A percentile compares a stretch with the other conserved stretches of the same genome.
Conservation (phyloP, 306 rosid species). For the Cajanus cajan region DNA sequence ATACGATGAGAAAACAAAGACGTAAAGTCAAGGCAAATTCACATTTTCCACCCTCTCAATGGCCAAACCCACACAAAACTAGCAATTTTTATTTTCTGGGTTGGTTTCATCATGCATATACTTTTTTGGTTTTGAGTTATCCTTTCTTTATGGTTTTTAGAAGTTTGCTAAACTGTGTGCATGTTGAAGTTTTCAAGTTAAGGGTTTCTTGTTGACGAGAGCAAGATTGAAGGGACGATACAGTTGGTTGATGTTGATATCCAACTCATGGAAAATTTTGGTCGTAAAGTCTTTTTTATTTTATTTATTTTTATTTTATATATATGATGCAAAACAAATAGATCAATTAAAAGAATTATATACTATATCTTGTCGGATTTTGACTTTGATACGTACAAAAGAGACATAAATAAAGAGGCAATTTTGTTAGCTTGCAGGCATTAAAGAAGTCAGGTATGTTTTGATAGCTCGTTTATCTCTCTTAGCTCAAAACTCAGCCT, state of each 20-base stretch:
- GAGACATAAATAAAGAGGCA: conserved; percentile 9
- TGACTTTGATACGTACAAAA: conserved; percentile 3
- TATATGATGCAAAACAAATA: neutral
- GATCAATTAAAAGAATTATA: neutral
- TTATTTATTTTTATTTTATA: neutral
- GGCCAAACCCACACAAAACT: too few relatives aligned
- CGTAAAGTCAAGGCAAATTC: too few relatives aligned
- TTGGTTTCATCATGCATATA: too few relatives aligned
- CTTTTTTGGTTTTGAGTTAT: too few relatives aligned
- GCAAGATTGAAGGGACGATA: neutral
- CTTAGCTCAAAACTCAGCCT: neutral
- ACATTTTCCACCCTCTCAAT: too few relatives aligned
- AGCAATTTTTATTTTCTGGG: too few relatives aligned
- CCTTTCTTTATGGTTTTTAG: too few relatives aligned
- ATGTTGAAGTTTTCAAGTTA: conserved; percentile 9
- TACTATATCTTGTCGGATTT: neutral
- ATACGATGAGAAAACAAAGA: too few relatives aligned
- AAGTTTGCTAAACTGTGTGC: neutral
- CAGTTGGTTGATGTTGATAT: conserved; percentile 40
- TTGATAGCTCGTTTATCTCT: neutral
- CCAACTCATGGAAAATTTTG: conserved; percentile 42
- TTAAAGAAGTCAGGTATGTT: neutral
- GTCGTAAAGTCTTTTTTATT: neutral
- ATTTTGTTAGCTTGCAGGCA: conserved; percentile 29
- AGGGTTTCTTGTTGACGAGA: conserved; percentile 24